phyloP scores from a whole-genome alignment of 1,139 yeast genomes.

The Kurtzmaniella quercitrusa region DNA sequence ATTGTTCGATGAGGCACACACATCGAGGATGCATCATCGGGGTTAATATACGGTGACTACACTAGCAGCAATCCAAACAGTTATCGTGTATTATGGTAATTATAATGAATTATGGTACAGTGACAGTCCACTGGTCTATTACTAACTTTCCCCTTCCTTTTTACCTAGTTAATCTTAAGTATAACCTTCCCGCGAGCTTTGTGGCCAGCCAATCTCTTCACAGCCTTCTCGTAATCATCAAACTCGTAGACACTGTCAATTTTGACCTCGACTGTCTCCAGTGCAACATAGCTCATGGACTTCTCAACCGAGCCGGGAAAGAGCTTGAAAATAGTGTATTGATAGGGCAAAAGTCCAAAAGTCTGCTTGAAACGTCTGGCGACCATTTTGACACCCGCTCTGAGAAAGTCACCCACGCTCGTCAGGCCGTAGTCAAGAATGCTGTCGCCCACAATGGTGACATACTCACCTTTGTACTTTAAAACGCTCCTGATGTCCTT shows the following conservation, averaged over 20 bases:
- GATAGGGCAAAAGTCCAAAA: conserved; percentile 13
- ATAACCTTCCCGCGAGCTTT: conserved; percentile 64
- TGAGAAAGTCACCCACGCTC: neutral
- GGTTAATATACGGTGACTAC: no score
- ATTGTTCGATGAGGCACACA: neutral
- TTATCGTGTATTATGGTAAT: no score
- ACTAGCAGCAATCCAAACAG: no score
- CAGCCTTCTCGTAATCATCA: conserved; percentile 47
- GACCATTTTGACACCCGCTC: neutral
- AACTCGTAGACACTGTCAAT: conserved; percentile 53
- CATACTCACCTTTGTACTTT: conserved; percentile 41
- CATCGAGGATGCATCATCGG: neutral
- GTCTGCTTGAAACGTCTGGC: neutral
- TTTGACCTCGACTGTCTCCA: conserved; percentile 33
- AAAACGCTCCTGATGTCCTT: conserved; percentile 24
- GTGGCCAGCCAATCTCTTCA: conserved; percentile 40
- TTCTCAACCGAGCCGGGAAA: neutral
- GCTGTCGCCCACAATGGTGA: conserved; percentile 50
- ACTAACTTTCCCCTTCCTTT: neutral
- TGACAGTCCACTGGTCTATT: no score
- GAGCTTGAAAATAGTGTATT: conserved; percentile 7
- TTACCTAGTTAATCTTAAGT: neutral
- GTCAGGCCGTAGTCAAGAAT: conserved; percentile 23
- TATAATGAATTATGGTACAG: no score
- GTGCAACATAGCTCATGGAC: conserved; percentile 4